Conservation (phyloP, 2,329 filamentous ascomycete genomes). For the Meredithiella fracta region DNA sequence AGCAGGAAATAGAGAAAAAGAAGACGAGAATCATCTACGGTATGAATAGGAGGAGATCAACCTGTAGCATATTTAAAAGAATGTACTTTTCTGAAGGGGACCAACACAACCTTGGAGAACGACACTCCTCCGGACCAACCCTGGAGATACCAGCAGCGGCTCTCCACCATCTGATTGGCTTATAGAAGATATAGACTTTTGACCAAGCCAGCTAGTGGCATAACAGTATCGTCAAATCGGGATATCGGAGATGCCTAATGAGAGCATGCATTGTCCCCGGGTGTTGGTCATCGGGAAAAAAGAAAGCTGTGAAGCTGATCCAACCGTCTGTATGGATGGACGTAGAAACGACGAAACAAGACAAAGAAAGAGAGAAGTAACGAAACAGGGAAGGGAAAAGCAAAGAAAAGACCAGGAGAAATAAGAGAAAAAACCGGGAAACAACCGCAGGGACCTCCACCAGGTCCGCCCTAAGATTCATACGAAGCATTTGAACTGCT, state of each 20-base stretch:
- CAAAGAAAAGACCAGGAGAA: neutral
- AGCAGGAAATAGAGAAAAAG: neutral
- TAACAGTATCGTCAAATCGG: too few relatives aligned
- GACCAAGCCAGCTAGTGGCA: too few relatives aligned
- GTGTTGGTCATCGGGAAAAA: neutral
- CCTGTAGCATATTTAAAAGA: neutral
- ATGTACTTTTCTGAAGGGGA: neutral
- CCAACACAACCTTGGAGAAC: neutral
- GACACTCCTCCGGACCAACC: neutral
- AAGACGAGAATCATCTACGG: neutral
- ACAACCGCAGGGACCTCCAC: neutral
- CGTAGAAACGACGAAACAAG: neutral
- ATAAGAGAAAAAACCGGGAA: neutral
- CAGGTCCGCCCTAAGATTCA: conserved; percentile 25
- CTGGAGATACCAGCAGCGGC: neutral
- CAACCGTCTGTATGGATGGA: conserved; percentile 5
- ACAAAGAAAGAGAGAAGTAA: neutral
- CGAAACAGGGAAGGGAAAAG: neutral
- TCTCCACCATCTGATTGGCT: too few relatives aligned
- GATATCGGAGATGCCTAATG: too few relatives aligned
- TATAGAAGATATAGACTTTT: too few relatives aligned
- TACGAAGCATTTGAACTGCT: conserved; percentile 46
- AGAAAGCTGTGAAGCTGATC: conserved; percentile 7
- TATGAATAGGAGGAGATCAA: neutral
- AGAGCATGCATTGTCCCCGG: too few relatives aligned